Percentiles rank a stretch among this genome's conserved stretches.
phyloP scores from a whole-genome alignment of 495 filamentous ascomycete genomes.

The Penicillium arizonense region DNA sequence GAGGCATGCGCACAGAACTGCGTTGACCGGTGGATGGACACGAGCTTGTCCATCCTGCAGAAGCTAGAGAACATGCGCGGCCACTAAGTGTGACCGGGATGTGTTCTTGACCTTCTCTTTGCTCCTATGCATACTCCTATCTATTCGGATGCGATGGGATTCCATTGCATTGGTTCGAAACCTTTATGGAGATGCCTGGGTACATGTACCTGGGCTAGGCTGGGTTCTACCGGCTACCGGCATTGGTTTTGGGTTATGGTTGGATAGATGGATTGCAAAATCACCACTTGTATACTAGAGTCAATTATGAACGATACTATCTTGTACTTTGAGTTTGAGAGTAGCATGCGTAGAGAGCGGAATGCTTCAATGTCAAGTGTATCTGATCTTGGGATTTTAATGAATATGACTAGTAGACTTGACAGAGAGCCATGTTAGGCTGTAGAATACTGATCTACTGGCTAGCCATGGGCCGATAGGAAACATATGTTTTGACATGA shows the following conservation, averaged over 20 bases:
- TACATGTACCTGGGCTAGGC: not conserved
- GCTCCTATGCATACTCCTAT: not conserved
- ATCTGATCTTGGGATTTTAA: no score
- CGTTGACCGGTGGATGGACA: constrained; percentile 89
- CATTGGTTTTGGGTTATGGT: not conserved
- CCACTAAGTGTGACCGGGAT: constrained; percentile 22
- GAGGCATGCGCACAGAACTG: constrained; percentile 85
- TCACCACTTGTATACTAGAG: constrained; percentile 27
- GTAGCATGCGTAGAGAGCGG: not conserved
- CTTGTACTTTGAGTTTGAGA: not conserved
- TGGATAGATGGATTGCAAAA: constrained; percentile 6
- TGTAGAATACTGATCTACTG: no score
- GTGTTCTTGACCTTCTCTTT: not conserved
- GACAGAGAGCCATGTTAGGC: no score
- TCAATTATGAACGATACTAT: constrained; percentile 20
- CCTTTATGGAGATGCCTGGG: no score
- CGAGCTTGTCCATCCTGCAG: constrained; percentile 74
- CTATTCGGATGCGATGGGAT: no score
- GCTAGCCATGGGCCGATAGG: no score
- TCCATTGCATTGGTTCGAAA: no score
- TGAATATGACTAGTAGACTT: no score
- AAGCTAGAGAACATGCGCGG: constrained; percentile 67
- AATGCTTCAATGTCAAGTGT: not conserved
- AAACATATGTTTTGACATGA: no score
- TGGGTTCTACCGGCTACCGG: not conserved